Evolutionary conservation across 306 rosid genomes (phyloP), one percentile per base, ranked within the genome.

Genomic region (Neltuma alba): DNA sequence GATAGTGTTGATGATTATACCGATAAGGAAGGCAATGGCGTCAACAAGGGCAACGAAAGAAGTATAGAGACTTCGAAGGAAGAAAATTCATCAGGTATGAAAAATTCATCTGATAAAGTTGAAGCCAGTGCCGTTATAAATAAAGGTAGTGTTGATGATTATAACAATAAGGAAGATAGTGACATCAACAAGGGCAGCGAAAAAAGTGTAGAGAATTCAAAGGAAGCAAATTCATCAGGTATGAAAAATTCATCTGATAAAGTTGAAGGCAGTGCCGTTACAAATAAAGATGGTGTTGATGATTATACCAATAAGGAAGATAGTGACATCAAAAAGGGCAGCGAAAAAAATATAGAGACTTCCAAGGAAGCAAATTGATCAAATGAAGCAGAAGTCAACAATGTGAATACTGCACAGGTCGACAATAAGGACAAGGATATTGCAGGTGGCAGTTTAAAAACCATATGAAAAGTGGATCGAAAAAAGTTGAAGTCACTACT

Each of bases 321-420:
- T 15, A 58, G 27, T 33, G 76, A 52, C 44, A 65, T 40, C 67
- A 44, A 71, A 57, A 73, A 77, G 13, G 33, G 20, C 40, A 71
- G n/a, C 27, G 84, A 63, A 72, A 38, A 13, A 6, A 37, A 38
- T 54, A 54, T 5, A 27, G 65, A 28, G 65, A 60, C 34, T 60
- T 67, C 80, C 65, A 72, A 72, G 52, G 30, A 36, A 30, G 14
- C 9, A 62, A 64, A 61, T 40, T 64, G 27, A 79, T 65, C 80
- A n/a, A 74, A 54, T 68, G 54, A 76, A 68, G 50, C 30, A 72
- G 83, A 86, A 65, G 34, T 44, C 71, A 44, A 30, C 28, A 6
- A 48, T 33, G 12, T n/a, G 60, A 52, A 62, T 60, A 55, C 5
- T 72, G 33, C 62, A 54, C 61, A 55, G 8, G 47, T 63, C 37